Base-by-base conservation (phyloP, 1,139 yeast species). In the Suhomyces ambrosiae region DNA sequence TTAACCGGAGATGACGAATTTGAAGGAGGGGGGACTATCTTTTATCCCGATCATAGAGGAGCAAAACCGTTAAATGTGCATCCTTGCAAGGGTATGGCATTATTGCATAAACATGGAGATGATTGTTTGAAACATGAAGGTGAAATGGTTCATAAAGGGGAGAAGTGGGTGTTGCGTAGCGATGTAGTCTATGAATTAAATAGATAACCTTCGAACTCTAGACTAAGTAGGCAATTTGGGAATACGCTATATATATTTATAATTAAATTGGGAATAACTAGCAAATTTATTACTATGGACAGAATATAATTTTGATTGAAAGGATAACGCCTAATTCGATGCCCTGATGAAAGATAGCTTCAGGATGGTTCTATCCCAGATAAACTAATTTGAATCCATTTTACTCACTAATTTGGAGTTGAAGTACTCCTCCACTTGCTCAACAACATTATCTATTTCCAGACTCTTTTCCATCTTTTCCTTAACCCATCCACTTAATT, bases 401-500 rank as follows among this genome's bases (percentile, higher is more conserved):
- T 33, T 41, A 15, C 23, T 25, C 10, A 44, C 39, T 21, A 29
- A 23, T 27, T 50, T 52, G 7, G 49, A 38, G 26, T 35, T 44
- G 41, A 62, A 64, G 44, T 61, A 64, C 11, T 58, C 63, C 15
- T 46, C 42, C 1, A 67, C 56, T 19, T 55, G 49, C 7, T 44
- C 42, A 8, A 60, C 29, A 1, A 56, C 41, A 15, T 48, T 44
- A 4, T 39, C 31, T 22, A 50, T 39, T 5, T 35, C 13, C 4
- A 38, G 25, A 12, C 35, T 24, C 8, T 37, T 38, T 7, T 43
- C 32, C 10, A 64, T 42, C 38, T 84, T 55, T 18, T 73, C 68
- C 33, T 71, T 64, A 12, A 90, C 86, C 97, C 98, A 90, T 2
- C 74, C 72, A 27, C 96, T 86, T 26, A 90, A 63, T 54, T 87